phyloP scores from a whole-genome alignment of 148 eudicot species.

The Cornus florida region DNA sequence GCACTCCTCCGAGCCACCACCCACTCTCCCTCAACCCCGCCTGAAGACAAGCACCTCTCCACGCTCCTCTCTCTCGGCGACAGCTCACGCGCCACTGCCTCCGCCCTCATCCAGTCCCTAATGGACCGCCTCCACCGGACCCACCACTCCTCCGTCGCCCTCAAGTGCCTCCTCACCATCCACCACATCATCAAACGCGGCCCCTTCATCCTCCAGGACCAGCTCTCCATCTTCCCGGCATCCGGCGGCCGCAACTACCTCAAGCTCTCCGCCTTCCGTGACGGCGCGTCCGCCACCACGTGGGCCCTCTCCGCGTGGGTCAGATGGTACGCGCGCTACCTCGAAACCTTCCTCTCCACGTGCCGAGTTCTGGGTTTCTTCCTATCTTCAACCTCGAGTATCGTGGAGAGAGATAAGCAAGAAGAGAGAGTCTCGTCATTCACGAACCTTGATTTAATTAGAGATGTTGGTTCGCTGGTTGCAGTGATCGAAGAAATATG shows the following conservation, averaged over 20 bases:
- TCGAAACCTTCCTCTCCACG: conserved; percentile 62
- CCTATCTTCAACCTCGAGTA: conserved; percentile 45
- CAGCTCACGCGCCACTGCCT: conserved; percentile 44
- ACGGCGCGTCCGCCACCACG: conserved; percentile 46
- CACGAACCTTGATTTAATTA: conserved; percentile 50
- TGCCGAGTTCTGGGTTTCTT: conserved; percentile 63
- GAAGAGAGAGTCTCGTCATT: conserved; percentile 49
- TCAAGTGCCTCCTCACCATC: conserved; percentile 52
- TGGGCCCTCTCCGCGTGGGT: conserved; percentile 81
- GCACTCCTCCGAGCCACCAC: conserved; percentile 69
- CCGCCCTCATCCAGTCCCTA: conserved; percentile 42
- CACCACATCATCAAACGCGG: conserved; percentile 74
- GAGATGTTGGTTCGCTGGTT: conserved; percentile 51
- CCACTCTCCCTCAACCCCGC: conserved; percentile 52
- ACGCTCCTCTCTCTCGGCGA: conserved; percentile 61
- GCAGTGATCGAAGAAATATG: conserved; percentile 52
- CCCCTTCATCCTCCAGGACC: conserved; percentile 82
- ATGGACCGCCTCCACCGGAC: conserved; percentile 59
- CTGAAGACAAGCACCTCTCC: conserved; percentile 46
- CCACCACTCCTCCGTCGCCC: conserved; percentile 44
- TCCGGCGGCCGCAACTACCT: conserved; percentile 68
- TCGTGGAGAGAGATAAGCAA: conserved; percentile 34
- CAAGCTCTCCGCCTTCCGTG: conserved; percentile 72
- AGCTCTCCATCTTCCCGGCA: conserved; percentile 66
- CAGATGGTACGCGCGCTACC: conserved; percentile 65